Percentiles rank a stretch among this genome's conserved stretches.
phyloP scores from a whole-genome alignment of 2,329 filamentous ascomycete genomes.

The Trichophyton mentagrophytes region DNA sequence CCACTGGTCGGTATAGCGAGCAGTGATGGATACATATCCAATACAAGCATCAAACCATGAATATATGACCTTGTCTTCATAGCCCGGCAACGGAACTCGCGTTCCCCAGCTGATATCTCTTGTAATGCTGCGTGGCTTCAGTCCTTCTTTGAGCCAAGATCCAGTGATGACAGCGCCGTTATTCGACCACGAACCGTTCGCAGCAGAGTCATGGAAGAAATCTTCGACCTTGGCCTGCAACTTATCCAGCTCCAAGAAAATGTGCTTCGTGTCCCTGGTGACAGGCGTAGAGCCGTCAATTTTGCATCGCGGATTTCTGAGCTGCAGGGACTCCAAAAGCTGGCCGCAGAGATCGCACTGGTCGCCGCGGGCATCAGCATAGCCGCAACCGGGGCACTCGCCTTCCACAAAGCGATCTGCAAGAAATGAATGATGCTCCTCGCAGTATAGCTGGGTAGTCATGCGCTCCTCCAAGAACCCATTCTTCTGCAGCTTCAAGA shows the following conservation, averaged over 20 bases:
- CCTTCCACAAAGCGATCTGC: conserved; percentile 37
- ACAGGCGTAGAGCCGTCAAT: conserved; percentile 76
- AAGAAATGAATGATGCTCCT: conserved; percentile 49
- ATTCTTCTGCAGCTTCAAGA: conserved; percentile 74
- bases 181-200: conserved; percentile 48
- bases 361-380: conserved; percentile 59
- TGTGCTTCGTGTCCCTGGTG: conserved; percentile 71
- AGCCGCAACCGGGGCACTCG: conserved; percentile 40
- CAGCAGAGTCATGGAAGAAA: conserved; percentile 63
- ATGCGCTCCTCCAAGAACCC: conserved; percentile 76
- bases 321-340: conserved; percentile 57
- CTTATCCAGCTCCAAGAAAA: conserved; percentile 77
- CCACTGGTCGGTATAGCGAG: conserved; percentile 70
- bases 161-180: conserved; percentile 35
- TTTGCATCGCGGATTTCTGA: conserved; percentile 83
- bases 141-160: conserved; percentile 51
- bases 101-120: conserved; percentile 75
- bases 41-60: conserved; percentile 77
- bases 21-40: conserved; percentile 76
- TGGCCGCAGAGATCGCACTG: conserved; percentile 65
- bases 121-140: conserved; percentile 69
- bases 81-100: conserved; percentile 40
- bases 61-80: conserved; percentile 64
- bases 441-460: conserved; percentile 82
- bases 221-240: conserved; percentile 62